Base-by-base conservation (phyloP, 1,139 yeast genomes). In the Kazachstania sp. region DNA sequence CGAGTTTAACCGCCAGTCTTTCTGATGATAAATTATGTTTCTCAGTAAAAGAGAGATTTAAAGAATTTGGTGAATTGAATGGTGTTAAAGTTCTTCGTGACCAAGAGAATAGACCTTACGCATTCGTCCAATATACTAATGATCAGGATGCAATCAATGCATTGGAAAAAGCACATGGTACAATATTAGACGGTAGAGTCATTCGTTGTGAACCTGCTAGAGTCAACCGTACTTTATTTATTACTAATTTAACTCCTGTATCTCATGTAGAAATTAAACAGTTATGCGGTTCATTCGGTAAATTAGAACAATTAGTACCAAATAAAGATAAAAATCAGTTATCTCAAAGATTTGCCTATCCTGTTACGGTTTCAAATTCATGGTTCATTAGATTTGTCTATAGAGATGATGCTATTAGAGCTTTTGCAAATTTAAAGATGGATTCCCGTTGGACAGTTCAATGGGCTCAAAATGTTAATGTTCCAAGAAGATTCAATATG, bases 161-260 rank as follows among this genome's bases (percentile, higher is more conserved):
- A 1, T 74, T 88, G 46, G 66, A 65, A 38, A 71, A 73, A 47
- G 95, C 87, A 9, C 92, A 86, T 56, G 81, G 83, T 45, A 73
- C 86, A 4, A 62, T 71, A 6, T 68, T 90, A 46, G 79, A 85
- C 61, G 95, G 88, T 12, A 74, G 96, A 59, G 72, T 78, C 9
- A 78, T 90, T 47, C 75, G 97, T 49, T 86, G 95, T 67, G 97
- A 90, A 65, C 83, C 81, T 15, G 97, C 97, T 1, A 81, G 85
- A 58, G 96, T 88, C 41, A 90, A 90, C 65, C 73, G 97, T 54
- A 88, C 97, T 13, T 70, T 90, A 45, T 84, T 79, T 59, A 62
- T 83, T 41, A 50, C 66, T 13, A 50, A 59, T 35, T 56, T 57
- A 26, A 49, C 56, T n/a, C 53, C 58, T 11, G 49, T 54, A 29